Percentiles rank a stretch among this genome's conserved stretches.
Conservation (phyloP, 1,284 basidiomycete species). For the Fistulina hepatica region DNA sequence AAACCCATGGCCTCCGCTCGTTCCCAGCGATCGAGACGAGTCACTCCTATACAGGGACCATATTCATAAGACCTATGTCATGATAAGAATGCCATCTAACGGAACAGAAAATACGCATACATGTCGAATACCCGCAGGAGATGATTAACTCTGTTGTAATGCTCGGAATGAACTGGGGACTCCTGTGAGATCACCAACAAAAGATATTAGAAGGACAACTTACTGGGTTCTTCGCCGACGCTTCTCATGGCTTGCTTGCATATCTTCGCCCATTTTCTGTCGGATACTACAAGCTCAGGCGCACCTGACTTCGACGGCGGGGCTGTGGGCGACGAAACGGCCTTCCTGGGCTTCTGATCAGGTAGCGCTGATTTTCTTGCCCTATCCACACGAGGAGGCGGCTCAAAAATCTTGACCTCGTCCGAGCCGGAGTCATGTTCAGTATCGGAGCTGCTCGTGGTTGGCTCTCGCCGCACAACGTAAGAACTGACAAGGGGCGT, state of each 20-base stretch:
- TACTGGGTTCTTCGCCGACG: too few species aligned
- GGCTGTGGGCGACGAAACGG: too few species aligned
- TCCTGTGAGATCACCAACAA: too few species aligned
- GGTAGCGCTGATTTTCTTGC: too few species aligned
- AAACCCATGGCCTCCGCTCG: constrained; percentile 74
- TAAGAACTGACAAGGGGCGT: neutral
- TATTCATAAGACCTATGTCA: constrained; percentile 58
- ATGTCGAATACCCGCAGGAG: constrained; percentile 77
- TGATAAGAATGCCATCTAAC: constrained; percentile 6
- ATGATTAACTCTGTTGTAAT: constrained; percentile 52
- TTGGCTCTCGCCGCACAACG: too few species aligned
- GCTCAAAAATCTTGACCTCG: neutral
- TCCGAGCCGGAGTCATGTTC: neutral
- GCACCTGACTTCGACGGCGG: too few species aligned
- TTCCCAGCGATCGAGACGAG: constrained; percentile 81
- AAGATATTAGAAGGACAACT: too few species aligned
- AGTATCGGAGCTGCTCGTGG: neutral
- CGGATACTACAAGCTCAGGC: too few species aligned
- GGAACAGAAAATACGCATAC: constrained; percentile 26
- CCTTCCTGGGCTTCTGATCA: too few species aligned
- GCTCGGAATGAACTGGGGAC: constrained; percentile 46
- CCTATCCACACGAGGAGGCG: neutral
- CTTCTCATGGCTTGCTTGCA: too few species aligned
- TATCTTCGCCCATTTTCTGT: too few species aligned
- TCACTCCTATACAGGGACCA: constrained; percentile 79